phyloP scores from a whole-genome alignment of 768 basidiomycete species.

The Boletus patriciae region DNA sequence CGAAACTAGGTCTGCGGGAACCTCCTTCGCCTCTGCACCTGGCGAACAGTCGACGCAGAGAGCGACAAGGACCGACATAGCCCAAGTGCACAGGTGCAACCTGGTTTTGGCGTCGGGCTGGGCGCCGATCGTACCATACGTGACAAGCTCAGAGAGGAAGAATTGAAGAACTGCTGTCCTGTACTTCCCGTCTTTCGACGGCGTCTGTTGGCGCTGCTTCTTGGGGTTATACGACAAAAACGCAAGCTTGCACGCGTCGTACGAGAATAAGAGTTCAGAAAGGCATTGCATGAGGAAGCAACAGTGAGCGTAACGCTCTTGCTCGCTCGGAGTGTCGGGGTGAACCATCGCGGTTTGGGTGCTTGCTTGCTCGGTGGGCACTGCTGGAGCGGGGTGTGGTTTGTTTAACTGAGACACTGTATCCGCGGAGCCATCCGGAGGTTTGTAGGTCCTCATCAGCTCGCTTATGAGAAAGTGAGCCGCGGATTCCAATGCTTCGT shows the following conservation, averaged over 20 bases:
- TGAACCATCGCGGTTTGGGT: slow-evolving; percentile 11
- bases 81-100: slow-evolving; percentile 75
- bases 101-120: slow-evolving; percentile 55
- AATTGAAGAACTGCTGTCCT: slow-evolving; percentile 72
- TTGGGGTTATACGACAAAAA: slow-evolving; percentile 80
- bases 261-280: slow-evolving; percentile 91
- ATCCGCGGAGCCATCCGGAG: slow-evolving; percentile 36
- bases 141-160: slow-evolving; percentile 79
- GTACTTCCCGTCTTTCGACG: slow-evolving; percentile 69
- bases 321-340: slow-evolving; percentile 18
- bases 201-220: slow-evolving; percentile 51
- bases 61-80: slow-evolving; percentile 86
- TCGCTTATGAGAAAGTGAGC: slow-evolving; percentile 74
- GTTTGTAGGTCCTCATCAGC: slow-evolving; percentile 60
- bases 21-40: slow-evolving; percentile 68
- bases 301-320: slow-evolving; percentile 49
- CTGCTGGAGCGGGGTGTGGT: slow-evolving; percentile 9
- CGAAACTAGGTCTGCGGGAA: slow-evolving; percentile 74
- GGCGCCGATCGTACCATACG: slow-evolving; percentile 70
- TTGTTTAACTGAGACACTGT: slow-evolving; percentile 13
- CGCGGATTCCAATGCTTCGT: slow-evolving; percentile 55
- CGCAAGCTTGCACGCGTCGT: slow-evolving; percentile 84
- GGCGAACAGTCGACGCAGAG: slow-evolving; percentile 86
- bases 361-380: slow-evolving; percentile 16
- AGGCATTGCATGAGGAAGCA: slow-evolving; percentile 90